A percentile compares a stretch with the other conserved stretches of the same genome.
Evolutionary conservation across 805 yeast species (phyloP).

Genomic region (Citeromyces matritensis): DNA sequence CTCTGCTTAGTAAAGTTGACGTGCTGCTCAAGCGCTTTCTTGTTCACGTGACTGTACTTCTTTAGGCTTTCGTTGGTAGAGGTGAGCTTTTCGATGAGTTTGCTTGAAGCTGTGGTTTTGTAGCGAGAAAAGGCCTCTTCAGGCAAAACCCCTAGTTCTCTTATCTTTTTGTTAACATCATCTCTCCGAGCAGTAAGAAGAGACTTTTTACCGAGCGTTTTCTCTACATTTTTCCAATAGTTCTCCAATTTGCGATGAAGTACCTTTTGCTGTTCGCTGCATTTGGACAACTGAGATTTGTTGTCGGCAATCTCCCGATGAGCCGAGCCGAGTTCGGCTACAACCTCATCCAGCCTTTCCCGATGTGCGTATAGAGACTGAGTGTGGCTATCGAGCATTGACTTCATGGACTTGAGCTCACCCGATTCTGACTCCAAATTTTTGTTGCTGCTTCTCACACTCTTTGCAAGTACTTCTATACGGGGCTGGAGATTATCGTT

Average conservation of each 20-base stretch:
- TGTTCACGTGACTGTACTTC: constrained; percentile 65
- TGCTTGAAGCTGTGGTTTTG: constrained; percentile 29
- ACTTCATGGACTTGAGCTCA: constrained; percentile 4
- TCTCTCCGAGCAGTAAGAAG: constrained; percentile 46
- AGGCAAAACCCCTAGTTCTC: constrained; percentile 80
- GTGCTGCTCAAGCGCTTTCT: constrained; percentile 80
- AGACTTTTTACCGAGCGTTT: constrained; percentile 44
- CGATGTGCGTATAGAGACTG: background rate
- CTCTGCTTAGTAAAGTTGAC: constrained; percentile 58
- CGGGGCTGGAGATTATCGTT: constrained; percentile 43
- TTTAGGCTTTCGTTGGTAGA: constrained; percentile 40
- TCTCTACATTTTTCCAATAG: constrained; percentile 51
- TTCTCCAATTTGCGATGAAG: constrained; percentile 41
- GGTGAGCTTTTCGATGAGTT: constrained; percentile 36
- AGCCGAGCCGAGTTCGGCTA: constrained; percentile 13
- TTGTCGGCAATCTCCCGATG: constrained; percentile 15
- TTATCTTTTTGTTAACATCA: constrained; percentile 55
- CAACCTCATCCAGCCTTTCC: constrained; percentile 7
- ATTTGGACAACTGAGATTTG: constrained; percentile 24
- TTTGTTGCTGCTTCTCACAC: constrained; percentile 7
- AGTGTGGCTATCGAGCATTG: too few relatives aligned
- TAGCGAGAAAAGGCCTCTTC: constrained; percentile 60
- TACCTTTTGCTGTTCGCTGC: constrained; percentile 42
- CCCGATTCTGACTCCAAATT: constrained; percentile 6
- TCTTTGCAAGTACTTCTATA: constrained; percentile 17